Percentiles rank a stretch among this genome's conserved stretches.
phyloP scores from a whole-genome alignment of 495 filamentous ascomycete genomes.

The Hypoxylon rickii region DNA sequence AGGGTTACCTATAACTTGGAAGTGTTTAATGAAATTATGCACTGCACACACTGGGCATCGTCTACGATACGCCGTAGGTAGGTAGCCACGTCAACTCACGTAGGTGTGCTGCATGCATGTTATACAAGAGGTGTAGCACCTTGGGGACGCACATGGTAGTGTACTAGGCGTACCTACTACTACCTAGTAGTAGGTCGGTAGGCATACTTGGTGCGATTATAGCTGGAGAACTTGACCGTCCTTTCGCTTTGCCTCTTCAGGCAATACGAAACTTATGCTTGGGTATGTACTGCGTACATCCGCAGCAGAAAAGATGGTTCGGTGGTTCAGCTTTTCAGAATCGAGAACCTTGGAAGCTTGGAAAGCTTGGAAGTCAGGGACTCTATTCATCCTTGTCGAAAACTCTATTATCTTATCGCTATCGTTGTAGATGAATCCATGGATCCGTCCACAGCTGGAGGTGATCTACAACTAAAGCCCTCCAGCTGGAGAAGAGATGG shows the following conservation, averaged over 20 bases:
- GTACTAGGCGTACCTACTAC: too few species aligned
- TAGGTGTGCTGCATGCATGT: conserved; percentile 25
- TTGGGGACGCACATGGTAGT: too few species aligned
- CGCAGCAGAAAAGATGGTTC: neutral
- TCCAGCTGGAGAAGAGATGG: too few species aligned
- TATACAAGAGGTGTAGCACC: conserved; percentile 6
- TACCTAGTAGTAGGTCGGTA: too few species aligned
- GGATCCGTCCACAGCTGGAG: too few species aligned
- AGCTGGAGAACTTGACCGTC: too few species aligned
- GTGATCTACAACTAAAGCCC: too few species aligned
- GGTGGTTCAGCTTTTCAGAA: too few species aligned
- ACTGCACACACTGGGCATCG: conserved; percentile 9
- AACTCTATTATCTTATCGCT: neutral
- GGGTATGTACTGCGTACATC: too few species aligned
- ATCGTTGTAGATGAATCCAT: too few species aligned
- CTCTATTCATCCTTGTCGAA: conserved; percentile 12
- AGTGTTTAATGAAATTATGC: conserved; percentile 18
- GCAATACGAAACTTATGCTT: conserved; percentile 27
- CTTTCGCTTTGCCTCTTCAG: conserved; percentile 28
- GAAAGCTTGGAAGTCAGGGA: neutral
- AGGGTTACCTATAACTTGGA: conserved; percentile 2
- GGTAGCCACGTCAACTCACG: conserved; percentile 33
- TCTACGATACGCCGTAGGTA: conserved; percentile 21
- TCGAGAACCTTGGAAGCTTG: too few species aligned
- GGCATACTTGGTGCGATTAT: too few species aligned